Evolutionary conservation across 257 asterid species (phyloP), one percentile per base, ranked within the genome.

Genomic region (Nicotiana undulata): DNA sequence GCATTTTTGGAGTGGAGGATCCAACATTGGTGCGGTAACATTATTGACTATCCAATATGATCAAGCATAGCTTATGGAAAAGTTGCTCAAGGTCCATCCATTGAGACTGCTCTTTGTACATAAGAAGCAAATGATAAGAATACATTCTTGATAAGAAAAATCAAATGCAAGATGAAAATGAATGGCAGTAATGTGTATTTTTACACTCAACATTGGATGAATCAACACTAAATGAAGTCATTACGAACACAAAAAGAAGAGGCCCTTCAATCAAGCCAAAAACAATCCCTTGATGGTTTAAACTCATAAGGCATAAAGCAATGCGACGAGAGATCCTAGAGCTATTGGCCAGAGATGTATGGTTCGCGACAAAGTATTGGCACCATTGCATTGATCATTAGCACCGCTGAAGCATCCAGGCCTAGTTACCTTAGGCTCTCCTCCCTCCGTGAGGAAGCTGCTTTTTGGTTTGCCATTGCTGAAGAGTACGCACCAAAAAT

Each of bases 381-480:
- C 88, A 16, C 84, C 88, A 67, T 83, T 89, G 63, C 97, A 92
- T 9, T 66, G 88, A 72, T 94, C 98, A 75, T 88, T 87, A 6
- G 97, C 91, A 4, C 98, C 98, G 28, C 98, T 94, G 72, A 91
- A 94, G 88, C 98, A 94, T 13, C 98, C 98, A 5, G 98, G 98
- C 22, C 90, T 82, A 37, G 86, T 87, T 49, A 89, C 75, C 91
- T 91, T 94, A 5, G 92, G 88, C 31, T 80, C 88, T 26, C 87
- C 88, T 56, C 93, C 94, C 77, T 90, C 92, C 53, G 88, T 76
- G 24, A 75, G 86, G 34, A 94, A 94, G 81, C 97, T 94, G 37
- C 32, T 79, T n/a, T 93, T 91, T 15, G 93, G 52, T 79, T 81
- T 88, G 22, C 98, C 98, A 1, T 83, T 90, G 67, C 99, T 93